Conservation (phyloP, 192 early-diverging fungal genomes). For the Haplosporangium gracile region DNA sequence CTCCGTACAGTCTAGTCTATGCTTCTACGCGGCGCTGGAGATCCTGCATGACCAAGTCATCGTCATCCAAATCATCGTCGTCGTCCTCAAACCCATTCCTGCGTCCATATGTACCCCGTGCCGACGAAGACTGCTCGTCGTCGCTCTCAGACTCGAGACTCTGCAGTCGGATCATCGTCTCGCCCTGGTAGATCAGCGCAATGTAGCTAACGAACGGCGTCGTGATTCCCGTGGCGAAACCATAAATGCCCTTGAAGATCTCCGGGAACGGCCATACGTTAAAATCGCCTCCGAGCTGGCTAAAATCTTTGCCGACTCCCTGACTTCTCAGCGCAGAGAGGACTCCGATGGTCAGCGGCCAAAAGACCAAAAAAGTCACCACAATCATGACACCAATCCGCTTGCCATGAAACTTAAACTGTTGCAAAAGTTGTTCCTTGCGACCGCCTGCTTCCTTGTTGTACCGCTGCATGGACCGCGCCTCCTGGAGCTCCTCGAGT, state of each 20-base stretch:
- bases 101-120: not conserved
- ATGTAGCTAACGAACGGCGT: slow-evolving; percentile 35
- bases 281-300: slow-evolving; percentile 20
- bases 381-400: slow-evolving; percentile 20
- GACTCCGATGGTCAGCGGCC: slow-evolving; percentile 31
- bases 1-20: not conserved
- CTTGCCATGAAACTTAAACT: slow-evolving; percentile 23
- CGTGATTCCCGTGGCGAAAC: slow-evolving; percentile 19
- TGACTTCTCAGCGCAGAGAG: not conserved
- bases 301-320: slow-evolving; percentile 18
- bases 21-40: slow-evolving; percentile 5
- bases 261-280: slow-evolving; percentile 29
- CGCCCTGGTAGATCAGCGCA: slow-evolving; percentile 30
- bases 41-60: slow-evolving; percentile 12
- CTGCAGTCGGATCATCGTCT: slow-evolving; percentile 15
- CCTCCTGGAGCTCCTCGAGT: not conserved
- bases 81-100: slow-evolving; percentile 8
- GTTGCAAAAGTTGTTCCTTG: slow-evolving; percentile 1
- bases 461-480: not conserved
- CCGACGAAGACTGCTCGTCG: not conserved
- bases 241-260: slow-evolving; percentile 34
- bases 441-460: not conserved
- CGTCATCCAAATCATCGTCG: slow-evolving; percentile 1
- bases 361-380: slow-evolving; percentile 27
- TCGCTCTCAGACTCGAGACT: slow-evolving; percentile 15